Evolutionary conservation across 257 asterid genomes (phyloP).

Genomic region (Solanum microdontum): DNA sequence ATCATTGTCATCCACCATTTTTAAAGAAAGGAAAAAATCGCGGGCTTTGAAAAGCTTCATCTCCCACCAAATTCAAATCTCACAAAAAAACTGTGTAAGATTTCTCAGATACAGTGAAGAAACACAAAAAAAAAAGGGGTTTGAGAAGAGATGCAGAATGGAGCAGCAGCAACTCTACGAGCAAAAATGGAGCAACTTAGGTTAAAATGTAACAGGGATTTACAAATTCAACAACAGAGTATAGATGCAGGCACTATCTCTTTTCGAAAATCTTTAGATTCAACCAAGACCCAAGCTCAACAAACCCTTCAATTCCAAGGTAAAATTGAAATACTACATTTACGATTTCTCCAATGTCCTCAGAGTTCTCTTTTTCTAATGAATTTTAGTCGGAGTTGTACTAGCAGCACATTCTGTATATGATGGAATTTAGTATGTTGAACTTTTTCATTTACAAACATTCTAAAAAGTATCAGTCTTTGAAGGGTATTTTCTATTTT

Average conservation of each 20-base stretch:
- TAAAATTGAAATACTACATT: neutral
- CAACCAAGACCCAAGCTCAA: slow-evolving; percentile 29
- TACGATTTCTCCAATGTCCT: neutral
- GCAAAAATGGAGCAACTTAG: slow-evolving; percentile 48
- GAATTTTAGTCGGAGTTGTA: neutral
- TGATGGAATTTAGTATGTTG: neutral
- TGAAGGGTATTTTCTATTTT: neutral
- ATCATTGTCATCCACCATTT: neutral
- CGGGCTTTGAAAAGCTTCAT: neutral
- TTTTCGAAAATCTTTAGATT: slow-evolving; percentile 19
- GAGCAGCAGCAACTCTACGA: slow-evolving; percentile 15
- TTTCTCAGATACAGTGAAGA: neutral
- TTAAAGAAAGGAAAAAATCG: neutral
- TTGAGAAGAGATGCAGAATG: slow-evolving; percentile 35
- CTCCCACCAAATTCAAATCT: neutral
- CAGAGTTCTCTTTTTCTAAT: neutral
- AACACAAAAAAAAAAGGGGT: neutral
- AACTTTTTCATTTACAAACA: neutral
- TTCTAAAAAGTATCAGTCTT: neutral
- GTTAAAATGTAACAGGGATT: slow-evolving; percentile 50
- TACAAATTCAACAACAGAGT: slow-evolving; percentile 46
- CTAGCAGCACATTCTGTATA: neutral
- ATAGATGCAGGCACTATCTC: slow-evolving; percentile 23
- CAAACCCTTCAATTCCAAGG: slow-evolving; percentile 27
- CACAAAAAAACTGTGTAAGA: neutral